Base-by-base conservation (phyloP, 768 basidiomycete species). In the Botryobasidium botryosum region DNA sequence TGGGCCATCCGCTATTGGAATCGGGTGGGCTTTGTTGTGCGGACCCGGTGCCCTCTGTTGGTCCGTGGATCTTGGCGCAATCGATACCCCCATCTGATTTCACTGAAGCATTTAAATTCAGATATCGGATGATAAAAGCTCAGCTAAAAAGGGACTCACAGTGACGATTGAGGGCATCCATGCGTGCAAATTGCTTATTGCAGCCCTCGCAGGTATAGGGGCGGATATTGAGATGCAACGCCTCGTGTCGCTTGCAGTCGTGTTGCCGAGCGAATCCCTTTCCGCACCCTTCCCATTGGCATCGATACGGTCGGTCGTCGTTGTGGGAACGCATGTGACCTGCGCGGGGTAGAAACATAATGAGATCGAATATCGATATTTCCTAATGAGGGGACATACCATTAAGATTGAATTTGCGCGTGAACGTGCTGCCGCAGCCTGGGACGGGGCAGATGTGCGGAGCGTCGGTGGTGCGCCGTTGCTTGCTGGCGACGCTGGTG, bases 211-310 rank as follows among this genome's bases (percentile, higher is more conserved):
- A 97, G 10, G 74, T 80, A 59, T 90, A 92, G 50, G 90, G 88
- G 20, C 90, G 67, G 55, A 87, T 80, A 53, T 92, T 91, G 47
- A 84, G 77, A 59, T 97, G 91, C 33, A 97, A 68, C 52, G 90
- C 81, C 61, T 94, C 91, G 54, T 97, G 92, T 2, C 90, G 74
- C 58, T 92, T 96, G 63, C 91, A 94, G 59, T 97, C 91, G 56
- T 94, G 91, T 59, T 92, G 86, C 45, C 90, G 63, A 23, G 84
- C 90, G 51, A 94, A 91, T 20, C 90, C 86, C 62, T 94, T 92
- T 23, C 77, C 79, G 56, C 90, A 96, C 20, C 86, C 88, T 1
- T 86, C 85, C 78, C 87, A 92, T 55, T 83, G 79, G 64, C 90
- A 96, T 59, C 80, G 75, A 69, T 88, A 96, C 26, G 90, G 90